Base-by-base conservation (phyloP, 805 yeast species). In the Starmera amethionina region DNA sequence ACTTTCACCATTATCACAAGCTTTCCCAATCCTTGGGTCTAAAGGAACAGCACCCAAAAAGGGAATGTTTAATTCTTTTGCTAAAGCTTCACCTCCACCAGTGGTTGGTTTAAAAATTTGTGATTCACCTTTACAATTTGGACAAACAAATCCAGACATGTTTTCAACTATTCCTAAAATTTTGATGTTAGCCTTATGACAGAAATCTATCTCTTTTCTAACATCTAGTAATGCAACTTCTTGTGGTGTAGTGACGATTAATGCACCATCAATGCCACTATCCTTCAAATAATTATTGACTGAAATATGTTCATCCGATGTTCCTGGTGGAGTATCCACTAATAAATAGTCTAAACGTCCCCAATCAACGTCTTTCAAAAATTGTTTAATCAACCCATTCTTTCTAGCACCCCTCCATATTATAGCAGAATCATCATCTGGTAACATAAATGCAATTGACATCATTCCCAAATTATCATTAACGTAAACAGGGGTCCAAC, bases 331-430 rank as follows among this genome's bases (percentile, higher is more conserved):
- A 0, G 99, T 93, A 54, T 93, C 99, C 14, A 93, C 82, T 13
- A 93, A 73, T 48, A 93, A 67, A 54, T 84, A 93, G 59, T 93
- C 97, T 41, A 84, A 62, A 47, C 64, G 65, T 5, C 95, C 96
- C 99, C 99, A 93, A 52, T 86, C 88, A 2, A 93, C 97, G 51
- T 90, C 97, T 55, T 84, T 87, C 40, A 93, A 67, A 52, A 93
- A 93, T 63, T 88, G 96, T 55, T 93, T 93, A 39, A 93, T 93
- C 37, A 93, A 68, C 1, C 94, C 88, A 51, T 85, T 88, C 63
- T 93, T 93, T 65, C 93, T 93, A n/a, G 87, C 80, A 5, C 97
- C 97, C 54, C 97, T 72, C 98, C 98, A 93, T 34, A 93, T 90
- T 39, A 93, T 78, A 0, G 98, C 97, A 30, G 95, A 78, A 58